Base-by-base conservation (phyloP, 2,329 filamentous ascomycete species). In the Davidsoniella eucalypti region DNA sequence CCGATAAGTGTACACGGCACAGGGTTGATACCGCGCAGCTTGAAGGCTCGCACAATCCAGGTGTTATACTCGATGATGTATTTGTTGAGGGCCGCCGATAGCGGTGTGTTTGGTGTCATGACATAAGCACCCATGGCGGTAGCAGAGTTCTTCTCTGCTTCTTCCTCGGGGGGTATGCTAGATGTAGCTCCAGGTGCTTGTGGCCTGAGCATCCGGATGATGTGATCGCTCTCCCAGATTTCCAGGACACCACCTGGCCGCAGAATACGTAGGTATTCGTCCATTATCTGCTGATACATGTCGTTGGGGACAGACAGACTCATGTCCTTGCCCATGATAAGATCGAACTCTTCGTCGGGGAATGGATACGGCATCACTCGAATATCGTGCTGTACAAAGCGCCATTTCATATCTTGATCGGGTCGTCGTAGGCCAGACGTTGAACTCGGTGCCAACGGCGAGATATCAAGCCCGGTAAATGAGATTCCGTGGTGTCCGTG, bases 221-320 rank as follows among this genome's bases (percentile, higher is more conserved):
- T 75, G 60, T 87, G 79, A 64, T 95, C 88, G 4, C 82, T 82
- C 56, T 94, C 88, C 88, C 88, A 95, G 14, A 93, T 72, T 61
- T 95, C 90, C 23, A 95, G 60, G 2, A 78, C 77, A 4, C 90
- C 90, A 14, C 85, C 87, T 0, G 84, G 80, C 56, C 75, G 79
- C 36, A 94, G 68, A 10, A 94, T 66, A 16, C 88, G 82, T 43
- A 90, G 67, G 54, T 80, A 82, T 60, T 95, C 87, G 56, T 85
- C 82, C 52, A 79, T 68, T 23, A 76, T 62, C 4, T 55, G 33
- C 47, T 77, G 71, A 33, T 79, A 74, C 52, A 76, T 68, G 42
- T 75, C 66, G 23, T 75, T 75, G 6, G 82, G 70, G n/a, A 77
- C 66, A 18, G 68, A 75, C 55, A 92, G 70, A 49, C 78, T 81